Evolutionary conservation across 306 rosid species (phyloP), one percentile per base, ranked within the genome.

Genomic region (Glycine tomentella): DNA sequence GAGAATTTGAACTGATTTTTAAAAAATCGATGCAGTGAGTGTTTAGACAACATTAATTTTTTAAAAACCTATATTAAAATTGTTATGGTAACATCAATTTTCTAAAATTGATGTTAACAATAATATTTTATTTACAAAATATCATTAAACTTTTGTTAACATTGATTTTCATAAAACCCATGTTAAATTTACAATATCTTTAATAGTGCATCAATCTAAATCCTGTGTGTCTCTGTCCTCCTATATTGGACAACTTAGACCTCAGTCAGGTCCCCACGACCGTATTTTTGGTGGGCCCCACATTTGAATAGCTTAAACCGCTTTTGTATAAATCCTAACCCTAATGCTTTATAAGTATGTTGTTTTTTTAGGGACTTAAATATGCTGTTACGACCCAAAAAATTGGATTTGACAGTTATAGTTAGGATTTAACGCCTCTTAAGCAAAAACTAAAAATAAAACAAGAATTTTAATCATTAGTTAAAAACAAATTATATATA

Each of bases 211-310:
- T 56, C 80, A 25, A 38, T 87, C 85, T 64, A 45, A 72, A 79
- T 84, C 70, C 61, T 38, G 0, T 4, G 42, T 38, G 42, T 67
- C 82, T 58, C 87, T 81, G 82, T 49, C 85, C 87, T 85, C 97
- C 95, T n/a, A 91, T 89, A 83, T 88, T 91, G 91, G 89, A 86
- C 93, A 92, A 92, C 92, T 74, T 90, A 74, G 53, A 80, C 84
- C 45, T 75, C 90, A 83, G 84, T 79, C 85, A 49, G 89, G 90
- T 38, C 42, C 42, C 42, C 42, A n/a, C 6, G 5, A 38, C 5
- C 42, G 42, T 38, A 38, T 38, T 38, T 38, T 38, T 38, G 4
- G 42, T 38, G 42, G 42, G 81, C 0, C 81, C 89, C 80, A 65
- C 50, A 4, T 8, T 33, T 48, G 8, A 82, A 86, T 79, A 49